Evolutionary conservation across 179 eudicot species (phyloP), one percentile per base, ranked within the genome.

Genomic region (Silene noctiflora): DNA sequence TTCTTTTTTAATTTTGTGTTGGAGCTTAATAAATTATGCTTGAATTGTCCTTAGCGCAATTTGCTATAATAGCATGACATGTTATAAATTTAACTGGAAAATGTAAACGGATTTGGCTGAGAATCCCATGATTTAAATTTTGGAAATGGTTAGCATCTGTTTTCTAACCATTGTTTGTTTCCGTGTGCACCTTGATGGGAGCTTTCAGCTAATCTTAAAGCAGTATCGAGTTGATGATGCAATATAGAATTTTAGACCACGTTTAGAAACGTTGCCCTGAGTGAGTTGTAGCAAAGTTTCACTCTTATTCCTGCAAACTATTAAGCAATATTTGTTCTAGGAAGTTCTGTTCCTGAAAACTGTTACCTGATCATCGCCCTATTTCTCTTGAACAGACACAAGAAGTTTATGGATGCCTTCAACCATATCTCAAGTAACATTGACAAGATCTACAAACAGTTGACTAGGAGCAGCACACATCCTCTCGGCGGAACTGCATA

Each of bases 401-500:
- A 77, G 55, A 84, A 86, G 75, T 93, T 96, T 77, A 93, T 87
- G 96, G 94, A 90, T 76, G 99, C 99, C 21, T 96, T 93, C 83
- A 83, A 87, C 77, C 99, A 96, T 77, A 90, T 96, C 68, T 85
- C 93, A 44, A 79, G 84, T 21, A 91, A 82, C 83, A 96, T 96
- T 76, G 96, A 93, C 86, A 91, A 86, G 86, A 96, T 96, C 58
- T 96, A 96, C 91, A 96, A 96, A 79, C 94, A 93, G 83, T 88
- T 96, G 44, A 96, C 99, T 13, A 91, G 79, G 84, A 93, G 99
- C 87, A 86, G 66, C 79, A 90, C 97, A 16, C 97, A 93, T 82
- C 92, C 85, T 44, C 83, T 96, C 24, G 98, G 99, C 77, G 99
- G 99, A 65, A 90, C 98, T 29, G 99, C 99, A 63, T 91, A 91